These are phyloP conservation scores for Pseudocercospora crystallina DNA, from an alignment of 2,329 filamentous ascomycete species.

Conservation along the genomic window DNA sequence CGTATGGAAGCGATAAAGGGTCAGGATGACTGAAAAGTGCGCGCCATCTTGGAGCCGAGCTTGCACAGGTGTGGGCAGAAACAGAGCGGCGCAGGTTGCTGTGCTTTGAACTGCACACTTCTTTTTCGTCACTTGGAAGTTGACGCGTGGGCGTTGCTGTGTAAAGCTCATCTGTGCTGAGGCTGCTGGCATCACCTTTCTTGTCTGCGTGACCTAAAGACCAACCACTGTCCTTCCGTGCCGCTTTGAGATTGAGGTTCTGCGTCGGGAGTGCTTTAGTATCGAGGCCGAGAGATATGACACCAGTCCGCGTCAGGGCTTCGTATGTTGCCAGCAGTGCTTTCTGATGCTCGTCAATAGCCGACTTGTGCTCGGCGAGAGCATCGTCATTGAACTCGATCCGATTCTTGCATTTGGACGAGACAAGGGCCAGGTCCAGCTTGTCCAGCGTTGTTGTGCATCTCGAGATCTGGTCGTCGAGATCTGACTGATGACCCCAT, in stretches of 20 bases:
- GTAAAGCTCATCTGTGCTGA: neutral
- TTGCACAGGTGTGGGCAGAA: too few species aligned
- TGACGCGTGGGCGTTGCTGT: neutral
- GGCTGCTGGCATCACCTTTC: neutral
- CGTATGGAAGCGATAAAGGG: neutral
- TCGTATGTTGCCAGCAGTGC: neutral
- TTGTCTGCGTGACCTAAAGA: neutral
- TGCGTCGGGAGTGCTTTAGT: too few species aligned
- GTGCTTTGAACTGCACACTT: neutral
- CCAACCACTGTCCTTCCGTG: neutral
- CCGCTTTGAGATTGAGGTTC: too few species aligned
- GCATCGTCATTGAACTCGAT: neutral
- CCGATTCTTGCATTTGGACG: neutral
- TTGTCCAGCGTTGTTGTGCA: conserved; percentile 14
- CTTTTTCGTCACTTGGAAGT: neutral
- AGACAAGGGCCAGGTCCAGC: conserved; percentile 14
- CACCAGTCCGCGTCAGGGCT: neutral
- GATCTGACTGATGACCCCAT: neutral
- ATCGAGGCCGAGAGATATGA: too few species aligned
- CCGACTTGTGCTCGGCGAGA: neutral
- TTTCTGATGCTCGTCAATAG: neutral
- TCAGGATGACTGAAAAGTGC: neutral
- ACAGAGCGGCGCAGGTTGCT: too few species aligned
- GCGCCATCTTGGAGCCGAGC: too few species aligned
- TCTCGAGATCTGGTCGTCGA: conserved; percentile 5